phyloP scores from a whole-genome alignment of 208 protist species.

The Leptomonas seymouri region DNA sequence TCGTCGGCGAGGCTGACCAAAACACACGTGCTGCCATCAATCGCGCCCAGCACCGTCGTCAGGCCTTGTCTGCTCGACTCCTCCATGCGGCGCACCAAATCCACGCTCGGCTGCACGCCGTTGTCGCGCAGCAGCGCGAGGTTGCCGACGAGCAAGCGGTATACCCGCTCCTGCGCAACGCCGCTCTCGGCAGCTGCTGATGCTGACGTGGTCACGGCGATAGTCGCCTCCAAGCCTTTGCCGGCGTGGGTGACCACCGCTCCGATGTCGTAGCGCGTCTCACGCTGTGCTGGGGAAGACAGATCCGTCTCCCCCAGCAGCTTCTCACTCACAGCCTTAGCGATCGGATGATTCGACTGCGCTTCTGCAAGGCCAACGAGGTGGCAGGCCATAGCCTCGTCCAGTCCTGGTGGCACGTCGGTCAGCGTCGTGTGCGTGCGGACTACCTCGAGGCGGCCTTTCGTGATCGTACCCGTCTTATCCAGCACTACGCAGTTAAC shows the following conservation, averaged over 20 bases:
- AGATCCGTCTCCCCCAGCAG: slow-evolving; percentile 17
- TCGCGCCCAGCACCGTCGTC: slow-evolving; percentile 79
- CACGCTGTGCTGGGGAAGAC: slow-evolving; percentile 4
- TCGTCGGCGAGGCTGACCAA: slow-evolving; percentile 85
- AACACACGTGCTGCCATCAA: slow-evolving; percentile 56
- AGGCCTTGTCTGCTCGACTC: slow-evolving; percentile 40
- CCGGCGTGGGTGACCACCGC: slow-evolving; percentile 51
- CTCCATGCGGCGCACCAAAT: slow-evolving; percentile 32
- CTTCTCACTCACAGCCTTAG: slow-evolving; percentile 67
- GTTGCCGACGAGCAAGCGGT: slow-evolving; percentile 81
- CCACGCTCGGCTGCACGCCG: slow-evolving; percentile 34
- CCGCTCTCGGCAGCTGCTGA: not conserved
- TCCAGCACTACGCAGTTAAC: slow-evolving; percentile 93
- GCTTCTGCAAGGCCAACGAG: slow-evolving; percentile 60
- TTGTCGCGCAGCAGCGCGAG: slow-evolving; percentile 48
- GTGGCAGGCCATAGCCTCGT: slow-evolving; percentile 15
- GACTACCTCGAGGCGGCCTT: slow-evolving; percentile 86
- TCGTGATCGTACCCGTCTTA: slow-evolving; percentile 98
- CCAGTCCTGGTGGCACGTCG: slow-evolving; percentile 6
- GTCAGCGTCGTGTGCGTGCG: slow-evolving; percentile 18
- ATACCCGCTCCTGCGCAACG: slow-evolving; percentile 3
- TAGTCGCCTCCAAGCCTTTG: slow-evolving; percentile 51
- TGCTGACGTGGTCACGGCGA: slow-evolving; percentile 25
- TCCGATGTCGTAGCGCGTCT: slow-evolving; percentile 32
- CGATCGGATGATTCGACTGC: slow-evolving; percentile 89